Percentiles rank a stretch among this genome's conserved stretches.
Evolutionary conservation across 768 basidiomycete genomes (phyloP).

Genomic region (Calocera cornea): DNA sequence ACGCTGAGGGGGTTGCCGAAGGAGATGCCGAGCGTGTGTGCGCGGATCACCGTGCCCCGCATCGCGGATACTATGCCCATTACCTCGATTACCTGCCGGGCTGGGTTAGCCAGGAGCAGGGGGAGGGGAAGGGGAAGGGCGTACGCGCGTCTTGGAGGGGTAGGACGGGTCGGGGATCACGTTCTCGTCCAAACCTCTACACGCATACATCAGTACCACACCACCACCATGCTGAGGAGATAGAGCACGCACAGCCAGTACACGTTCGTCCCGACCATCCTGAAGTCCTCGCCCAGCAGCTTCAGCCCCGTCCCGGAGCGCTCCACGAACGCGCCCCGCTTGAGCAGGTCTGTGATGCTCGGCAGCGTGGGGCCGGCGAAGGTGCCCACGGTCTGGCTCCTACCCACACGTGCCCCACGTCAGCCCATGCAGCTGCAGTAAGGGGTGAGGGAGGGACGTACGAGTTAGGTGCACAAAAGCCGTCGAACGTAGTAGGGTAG

Average conservation of each 20-base stretch:
- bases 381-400: neutral
- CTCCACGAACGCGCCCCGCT: constrained; percentile 13
- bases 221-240: neutral
- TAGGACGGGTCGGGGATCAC: constrained; percentile 18
- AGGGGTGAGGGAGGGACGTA: neutral
- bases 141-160: constrained; percentile 17
- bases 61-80: constrained; percentile 13
- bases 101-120: neutral
- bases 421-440: neutral
- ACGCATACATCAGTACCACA: neutral
- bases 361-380: neutral
- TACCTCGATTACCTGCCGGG: neutral
- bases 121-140: neutral
- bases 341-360: constrained; percentile 8
- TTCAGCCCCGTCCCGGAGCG: constrained; percentile 9
- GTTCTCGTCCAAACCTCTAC: constrained; percentile 23
- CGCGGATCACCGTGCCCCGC: constrained; percentile 19
- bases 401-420: neutral
- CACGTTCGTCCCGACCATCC: constrained; percentile 19
- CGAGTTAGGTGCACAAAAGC: neutral
- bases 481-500: neutral
- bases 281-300: constrained; percentile 13
- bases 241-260: constrained; percentile 19
- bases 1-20: constrained; percentile 22
- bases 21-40: constrained; percentile 23